Evolutionary conservation across 768 basidiomycete genomes (phyloP).

Genomic region (Imleria badia): DNA sequence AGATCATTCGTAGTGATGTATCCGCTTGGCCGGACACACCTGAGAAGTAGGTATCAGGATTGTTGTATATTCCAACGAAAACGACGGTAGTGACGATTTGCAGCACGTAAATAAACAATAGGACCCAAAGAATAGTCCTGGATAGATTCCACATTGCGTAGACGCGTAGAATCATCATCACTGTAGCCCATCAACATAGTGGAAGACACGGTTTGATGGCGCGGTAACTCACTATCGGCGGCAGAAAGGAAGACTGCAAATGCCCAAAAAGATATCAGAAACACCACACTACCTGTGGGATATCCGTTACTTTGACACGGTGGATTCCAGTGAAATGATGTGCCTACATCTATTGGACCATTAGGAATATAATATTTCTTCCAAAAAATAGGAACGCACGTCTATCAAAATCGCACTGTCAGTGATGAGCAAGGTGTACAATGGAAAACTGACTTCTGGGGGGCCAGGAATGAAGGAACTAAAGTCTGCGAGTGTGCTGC

Average conservation of each 20-base stretch:
- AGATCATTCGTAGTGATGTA: background rate
- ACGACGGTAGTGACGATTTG: background rate
- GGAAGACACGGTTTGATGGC: no score
- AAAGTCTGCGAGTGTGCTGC: background rate
- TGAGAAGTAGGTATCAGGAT: background rate
- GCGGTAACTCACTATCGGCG: background rate
- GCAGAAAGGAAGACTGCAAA: background rate
- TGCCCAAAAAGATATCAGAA: background rate
- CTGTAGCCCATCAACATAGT: background rate
- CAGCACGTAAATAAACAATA: background rate
- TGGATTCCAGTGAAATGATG: no score
- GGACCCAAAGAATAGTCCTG: background rate
- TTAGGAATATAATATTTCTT: background rate
- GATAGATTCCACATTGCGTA: background rate
- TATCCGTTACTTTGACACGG: no score
- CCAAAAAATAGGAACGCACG: background rate
- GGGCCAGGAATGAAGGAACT: background rate
- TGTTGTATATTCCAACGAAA: background rate
- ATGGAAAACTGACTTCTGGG: background rate
- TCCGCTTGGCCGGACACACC: background rate
- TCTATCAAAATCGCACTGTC: background rate
- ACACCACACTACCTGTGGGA: background rate
- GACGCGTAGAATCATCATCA: constrained; percentile 4
- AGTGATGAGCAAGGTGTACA: background rate
- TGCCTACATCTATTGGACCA: background rate